These are phyloP conservation scores for Aureobasidium melanogenum DNA, from an alignment of 2,329 filamentous ascomycete species.

Conservation along the genomic window DNA sequence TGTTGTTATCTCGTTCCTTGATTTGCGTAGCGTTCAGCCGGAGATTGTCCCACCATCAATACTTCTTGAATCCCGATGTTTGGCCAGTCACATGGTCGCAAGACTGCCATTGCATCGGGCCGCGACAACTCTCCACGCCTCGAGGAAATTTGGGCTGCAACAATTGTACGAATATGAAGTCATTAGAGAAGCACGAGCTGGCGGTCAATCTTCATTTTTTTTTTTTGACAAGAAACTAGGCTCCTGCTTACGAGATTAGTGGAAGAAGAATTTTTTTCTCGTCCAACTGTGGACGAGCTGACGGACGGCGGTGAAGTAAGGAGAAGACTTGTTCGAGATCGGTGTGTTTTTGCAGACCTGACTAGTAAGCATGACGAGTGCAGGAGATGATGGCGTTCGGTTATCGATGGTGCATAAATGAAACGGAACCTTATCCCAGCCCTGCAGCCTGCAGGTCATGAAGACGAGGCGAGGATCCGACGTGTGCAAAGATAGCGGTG, in stretches of 20 bases:
- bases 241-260: not conserved
- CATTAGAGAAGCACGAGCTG: not conserved
- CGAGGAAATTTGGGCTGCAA: not conserved
- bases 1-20: constrained; percentile 5
- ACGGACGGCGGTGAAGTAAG: not conserved
- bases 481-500: not conserved
- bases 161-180: not conserved
- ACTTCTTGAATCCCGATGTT: not conserved
- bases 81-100: not conserved
- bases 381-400: constrained; percentile 4
- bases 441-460: not conserved
- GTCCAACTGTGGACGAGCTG: not conserved
- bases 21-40: not conserved
- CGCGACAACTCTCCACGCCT: not conserved
- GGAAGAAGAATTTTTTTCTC: not conserved
- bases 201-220: not conserved
- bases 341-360: not conserved
- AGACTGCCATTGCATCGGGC: not conserved
- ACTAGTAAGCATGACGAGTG: not conserved
- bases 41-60: not conserved
- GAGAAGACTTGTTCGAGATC: not conserved
- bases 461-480: not conserved
- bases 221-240: not conserved
- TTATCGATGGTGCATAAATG: constrained; percentile 5
- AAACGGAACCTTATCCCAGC: not conserved